Base-by-base conservation (phyloP, 2,329 filamentous ascomycete genomes). In the Scortechinia acanthostroma region DNA sequence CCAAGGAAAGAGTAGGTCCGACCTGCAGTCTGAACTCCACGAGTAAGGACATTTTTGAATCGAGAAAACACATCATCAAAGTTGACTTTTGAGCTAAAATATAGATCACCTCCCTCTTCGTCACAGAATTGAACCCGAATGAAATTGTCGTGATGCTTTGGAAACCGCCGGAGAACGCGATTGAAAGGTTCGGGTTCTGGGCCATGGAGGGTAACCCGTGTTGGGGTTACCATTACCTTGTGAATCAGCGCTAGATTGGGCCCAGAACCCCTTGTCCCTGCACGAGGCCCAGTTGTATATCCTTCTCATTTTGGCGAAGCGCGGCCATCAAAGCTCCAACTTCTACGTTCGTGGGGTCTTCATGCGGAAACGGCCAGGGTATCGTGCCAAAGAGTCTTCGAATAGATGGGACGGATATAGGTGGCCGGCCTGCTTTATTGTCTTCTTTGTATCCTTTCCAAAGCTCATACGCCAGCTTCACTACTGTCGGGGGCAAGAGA, bases 121-220 rank as follows among this genome's bases (percentile, higher is more conserved):
- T 93, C 88, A 22, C 72, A 72, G 52, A 93, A 90, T 4, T 79
- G 73, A 0, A 91, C 84, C 0, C 88, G 74, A 1, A 88, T 55
- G 51, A 90, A 90, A 51, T 74, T 70, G 42, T 86, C 76, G 2
- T 72, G 72, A 46, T 80, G 68, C 0, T 73, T 53, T 0, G 70
- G 59, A 50, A 81, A 88, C 50, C 77, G 77, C n/a, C 86, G 76
- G 15, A 91, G 64, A 2, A 91, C 77, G 3, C 84, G 71, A 54
- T 90, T 90, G 47, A 78, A 82, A 4, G 75, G 76, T 55, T 88
- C 86, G 1, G 75, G 64, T 43, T 83, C 80, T 0, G 83, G 83
- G 0, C 82, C 82, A 4, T 69, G 64, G 0, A 86, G 65, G 17
- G 66, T 68, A 17, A 77, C 66, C 1, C 76, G 69, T 0, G 76